Evolutionary conservation across 2,329 filamentous ascomycete species (phyloP).

Genomic region (Colletotrichum chlorophyti): DNA sequence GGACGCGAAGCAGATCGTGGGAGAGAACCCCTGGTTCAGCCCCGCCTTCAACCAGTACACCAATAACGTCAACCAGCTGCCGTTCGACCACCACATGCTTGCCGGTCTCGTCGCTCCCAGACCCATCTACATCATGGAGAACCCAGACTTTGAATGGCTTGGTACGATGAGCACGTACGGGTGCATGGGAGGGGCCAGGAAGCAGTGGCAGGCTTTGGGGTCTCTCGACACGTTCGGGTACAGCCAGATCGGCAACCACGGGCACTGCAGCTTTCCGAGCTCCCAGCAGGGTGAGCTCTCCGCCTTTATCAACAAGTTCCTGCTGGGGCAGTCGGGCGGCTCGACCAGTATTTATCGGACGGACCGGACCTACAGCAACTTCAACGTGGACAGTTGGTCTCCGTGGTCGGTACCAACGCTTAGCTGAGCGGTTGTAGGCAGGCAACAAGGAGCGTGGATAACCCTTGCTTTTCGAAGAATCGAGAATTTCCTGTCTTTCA

Average conservation of each 20-base stretch:
- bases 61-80: conserved; percentile 55
- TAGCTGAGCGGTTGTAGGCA: no score
- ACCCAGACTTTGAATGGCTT: conserved; percentile 57
- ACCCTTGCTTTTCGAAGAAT: no score
- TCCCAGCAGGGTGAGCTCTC: conserved; percentile 50
- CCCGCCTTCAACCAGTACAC: conserved; percentile 54
- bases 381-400: conserved; percentile 25
- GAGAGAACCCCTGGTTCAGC: conserved; percentile 62
- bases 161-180: conserved; percentile 54
- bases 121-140: conserved; percentile 57
- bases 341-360: conserved; percentile 19
- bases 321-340: conserved; percentile 36
- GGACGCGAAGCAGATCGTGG: conserved; percentile 55
- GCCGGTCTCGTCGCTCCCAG: conserved; percentile 58
- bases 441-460: no score
- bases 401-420: conserved; percentile 17
- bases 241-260: conserved; percentile 53
- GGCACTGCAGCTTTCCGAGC: conserved; percentile 57
- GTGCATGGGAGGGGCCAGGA: conserved; percentile 55
- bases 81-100: conserved; percentile 60
- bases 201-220: conserved; percentile 55
- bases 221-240: conserved; percentile 56
- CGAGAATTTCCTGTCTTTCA: no score
- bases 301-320: conserved; percentile 56
- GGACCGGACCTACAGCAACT: conserved; percentile 18